A percentile compares a stretch with the other conserved stretches of the same genome.
Conservation (phyloP, 306 rosid genomes). For the Trifolium fragiferum region DNA sequence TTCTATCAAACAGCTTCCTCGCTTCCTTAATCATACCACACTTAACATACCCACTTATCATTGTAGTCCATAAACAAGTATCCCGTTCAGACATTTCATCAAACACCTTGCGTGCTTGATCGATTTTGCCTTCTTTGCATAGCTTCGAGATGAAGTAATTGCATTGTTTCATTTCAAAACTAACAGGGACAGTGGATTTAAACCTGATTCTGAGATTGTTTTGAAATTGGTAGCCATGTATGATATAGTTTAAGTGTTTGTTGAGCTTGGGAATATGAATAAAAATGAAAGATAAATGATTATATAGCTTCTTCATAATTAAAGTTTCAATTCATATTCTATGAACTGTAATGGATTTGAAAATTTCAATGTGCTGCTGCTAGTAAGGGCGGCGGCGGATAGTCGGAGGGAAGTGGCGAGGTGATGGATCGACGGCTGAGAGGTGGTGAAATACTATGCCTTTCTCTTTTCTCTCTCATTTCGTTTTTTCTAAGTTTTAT, state of each 20-base stretch:
- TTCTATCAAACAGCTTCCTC: conserved; percentile 53
- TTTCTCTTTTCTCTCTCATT: too few species aligned
- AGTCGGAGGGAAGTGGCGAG: too few species aligned
- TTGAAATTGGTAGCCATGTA: background rate
- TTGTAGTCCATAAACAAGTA: conserved; percentile 51
- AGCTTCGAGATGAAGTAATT: conserved; percentile 37
- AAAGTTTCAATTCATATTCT: background rate
- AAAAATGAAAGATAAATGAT: conserved; percentile 28
- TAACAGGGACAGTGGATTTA: background rate
- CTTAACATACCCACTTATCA: conserved; percentile 51
- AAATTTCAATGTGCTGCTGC: too few species aligned
- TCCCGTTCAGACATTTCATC: conserved; percentile 51
- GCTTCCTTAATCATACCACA: conserved; percentile 57
- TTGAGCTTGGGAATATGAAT: conserved; percentile 19
- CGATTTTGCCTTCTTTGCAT: conserved; percentile 42
- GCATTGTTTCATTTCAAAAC: conserved; percentile 41
- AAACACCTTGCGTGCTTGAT: conserved; percentile 50
- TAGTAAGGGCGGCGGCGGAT: too few species aligned
- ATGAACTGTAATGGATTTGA: too few species aligned
- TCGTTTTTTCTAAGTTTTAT: too few species aligned
- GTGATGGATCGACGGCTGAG: too few species aligned
- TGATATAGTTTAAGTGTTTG: background rate
- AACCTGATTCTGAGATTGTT: conserved; percentile 7
- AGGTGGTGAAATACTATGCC: too few species aligned
- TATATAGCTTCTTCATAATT: conserved; percentile 32